phyloP scores from a whole-genome alignment of 495 filamentous ascomycete species.

The Aspergillus panamensis region DNA sequence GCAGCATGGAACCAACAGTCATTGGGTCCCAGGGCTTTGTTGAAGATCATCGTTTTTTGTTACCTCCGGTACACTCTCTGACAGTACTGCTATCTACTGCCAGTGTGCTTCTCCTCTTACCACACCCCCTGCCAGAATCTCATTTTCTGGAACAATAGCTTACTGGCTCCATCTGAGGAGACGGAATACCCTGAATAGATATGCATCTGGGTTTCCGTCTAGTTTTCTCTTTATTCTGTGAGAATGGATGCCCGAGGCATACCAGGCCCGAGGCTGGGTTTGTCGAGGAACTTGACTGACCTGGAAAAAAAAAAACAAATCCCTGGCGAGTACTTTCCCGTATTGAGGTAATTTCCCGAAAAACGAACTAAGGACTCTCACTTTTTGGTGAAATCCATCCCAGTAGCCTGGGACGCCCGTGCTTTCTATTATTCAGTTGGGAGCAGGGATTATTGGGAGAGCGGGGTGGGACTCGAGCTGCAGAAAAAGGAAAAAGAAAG shows the following conservation, averaged over 20 bases:
- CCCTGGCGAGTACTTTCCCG: not conserved
- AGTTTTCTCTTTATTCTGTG: not conserved
- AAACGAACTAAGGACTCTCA: not conserved
- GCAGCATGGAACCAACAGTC: conserved; percentile 25
- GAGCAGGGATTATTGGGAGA: not conserved
- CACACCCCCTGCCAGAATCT: not conserved
- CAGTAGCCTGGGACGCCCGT: conserved; percentile 25
- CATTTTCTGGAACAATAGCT: not conserved
- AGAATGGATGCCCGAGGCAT: not conserved
- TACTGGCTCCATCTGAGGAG: not conserved
- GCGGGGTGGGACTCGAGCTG: not conserved
- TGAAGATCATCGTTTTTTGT: conserved; percentile 23
- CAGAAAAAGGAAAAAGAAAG: not conserved
- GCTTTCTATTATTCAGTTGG: conserved; percentile 13
- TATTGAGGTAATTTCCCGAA: not conserved
- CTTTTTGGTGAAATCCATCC: conserved; percentile 8
- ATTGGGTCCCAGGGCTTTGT: conserved; percentile 23
- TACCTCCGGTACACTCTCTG: conserved; percentile 4
- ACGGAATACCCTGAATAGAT: not conserved
- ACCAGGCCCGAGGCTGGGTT: not conserved
- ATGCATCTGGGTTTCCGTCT: not conserved
- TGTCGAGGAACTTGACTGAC: not conserved
- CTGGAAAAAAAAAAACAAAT: not conserved
- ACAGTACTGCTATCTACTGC: not conserved
- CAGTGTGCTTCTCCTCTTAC: too few species aligned